Base-by-base conservation (phyloP, 768 basidiomycete species). In the Tricholoma bakamatsutake region DNA sequence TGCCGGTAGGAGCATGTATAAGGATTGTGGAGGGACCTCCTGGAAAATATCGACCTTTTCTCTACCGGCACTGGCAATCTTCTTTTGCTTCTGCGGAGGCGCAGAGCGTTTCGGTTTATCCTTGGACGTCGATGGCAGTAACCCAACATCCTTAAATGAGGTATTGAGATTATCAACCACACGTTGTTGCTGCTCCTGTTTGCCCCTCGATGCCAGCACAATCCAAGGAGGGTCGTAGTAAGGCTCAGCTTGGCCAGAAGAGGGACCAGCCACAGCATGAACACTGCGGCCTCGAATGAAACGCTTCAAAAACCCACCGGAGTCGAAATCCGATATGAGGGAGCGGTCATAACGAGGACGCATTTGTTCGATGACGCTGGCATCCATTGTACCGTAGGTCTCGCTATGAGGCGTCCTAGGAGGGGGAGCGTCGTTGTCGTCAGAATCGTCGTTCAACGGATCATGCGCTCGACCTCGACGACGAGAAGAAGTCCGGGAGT, bases 1-100 rank as follows among this genome's bases (percentile, higher is more conserved):
- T n/a, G 93, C 75, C 13, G 90, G 90, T 15, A 93, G 74, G 24
- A 91, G 77, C 90, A 93, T 92, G 66, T 86, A 90, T 51, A 91
- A 73, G 21, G 82, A 81, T 12, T 91, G 88, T 5, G 79, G 69
- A 0, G 86, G 85, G 35, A 92, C 76, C 33, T 81, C 73, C 33
- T 80, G 76, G 54, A 90, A 81, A 58, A 87, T 73, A 56, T 80
- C 76, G 4, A 68, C 47, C n/a, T 65, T 57, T 62, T 54, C 56
- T 60, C 60, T 50, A 28, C 63, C 53, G 31, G 51, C 54, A 49
- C 59, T 62, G 54, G 69, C 66, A 45, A 64, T 61, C 42, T 67
- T 60, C 62, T 70, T 70, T 56, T 66, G 65, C 56, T 68, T 73
- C 51, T 66, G 62, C 4, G 66, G 50, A 27, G 62, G 42, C 21